Evolutionary conservation across 805 yeast species (phyloP), one percentile per base, ranked within the genome.

Genomic region (Cyberlindnera misumaiensis): DNA sequence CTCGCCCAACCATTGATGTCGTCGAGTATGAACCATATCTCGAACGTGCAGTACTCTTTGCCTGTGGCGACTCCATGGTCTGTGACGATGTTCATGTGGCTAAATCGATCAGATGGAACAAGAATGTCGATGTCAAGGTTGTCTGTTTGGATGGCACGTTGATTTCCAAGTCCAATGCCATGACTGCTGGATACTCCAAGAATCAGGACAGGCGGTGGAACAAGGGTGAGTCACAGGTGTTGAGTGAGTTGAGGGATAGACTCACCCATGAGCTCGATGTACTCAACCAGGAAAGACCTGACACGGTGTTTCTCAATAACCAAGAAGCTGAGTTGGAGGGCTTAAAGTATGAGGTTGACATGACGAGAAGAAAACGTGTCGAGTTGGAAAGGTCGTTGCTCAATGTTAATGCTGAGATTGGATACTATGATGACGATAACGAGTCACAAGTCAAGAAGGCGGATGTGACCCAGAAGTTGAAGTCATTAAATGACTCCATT

Each of bases 151-250:
- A 86, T 35, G 98, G 98, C 2, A 75, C 90, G 0, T 67, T 88
- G 24, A 83, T 93, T 34, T 87, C 86, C 54, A 78, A 77, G 51
- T 80, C 90, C 4, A 96, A 96, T 6, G 67, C 88, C 28, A 86
- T 93, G 95, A 83, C 97, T 8, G 97, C 97, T 57, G 97, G 97
- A 47, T 63, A 68, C 22, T 68, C 76, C 5, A 67, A 67, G n/a
- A 66, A 66, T 29, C 54, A 58, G 22, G 60, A 67, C n/a, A 66
- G 69, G 40, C 70, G 74, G 45, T 86, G 95, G 95, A 87, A 80
- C 56, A 86, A 82, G 52, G 71, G 74, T 31, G 84, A 80, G 48
- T 72, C 74, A 47, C 72, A 70, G 36, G 63, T 68, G 16, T 64
- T 88, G 46, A 70, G 63, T 40, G 66, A 70, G 9, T 51, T 79